Percentiles rank a stretch among this genome's conserved stretches.
Conservation (phyloP, 1,139 yeast species). For the Candida sp. region DNA sequence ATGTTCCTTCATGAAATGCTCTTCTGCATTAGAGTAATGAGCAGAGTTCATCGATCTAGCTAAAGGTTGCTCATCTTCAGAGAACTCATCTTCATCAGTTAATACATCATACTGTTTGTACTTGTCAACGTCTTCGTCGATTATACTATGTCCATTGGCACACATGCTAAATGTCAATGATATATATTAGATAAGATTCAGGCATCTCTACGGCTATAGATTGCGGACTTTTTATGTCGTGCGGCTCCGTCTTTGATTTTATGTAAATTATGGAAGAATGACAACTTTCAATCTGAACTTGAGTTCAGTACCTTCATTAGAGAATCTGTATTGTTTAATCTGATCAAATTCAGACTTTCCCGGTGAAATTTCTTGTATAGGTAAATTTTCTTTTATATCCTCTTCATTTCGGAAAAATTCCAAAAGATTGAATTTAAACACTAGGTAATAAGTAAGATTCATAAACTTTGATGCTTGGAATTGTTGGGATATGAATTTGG, state of each 20-base stretch:
- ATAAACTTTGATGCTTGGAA: constrained; percentile 35
- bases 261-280: not conserved
- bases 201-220: not conserved
- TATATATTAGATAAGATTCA: no score
- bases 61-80: constrained; percentile 27
- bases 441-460: constrained; percentile 36
- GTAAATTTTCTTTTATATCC: not conserved
- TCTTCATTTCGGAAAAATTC: constrained; percentile 15
- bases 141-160: constrained; percentile 16
- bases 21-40: constrained; percentile 67
- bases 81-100: constrained; percentile 8
- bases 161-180: constrained; percentile 2
- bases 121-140: constrained; percentile 13
- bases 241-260: not conserved
- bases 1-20: constrained; percentile 60
- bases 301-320: constrained; percentile 30
- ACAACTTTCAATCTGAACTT: constrained; percentile 21
- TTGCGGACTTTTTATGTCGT: not conserved
- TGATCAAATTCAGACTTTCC: not conserved
- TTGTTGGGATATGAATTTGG: constrained; percentile 30
- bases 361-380: not conserved
- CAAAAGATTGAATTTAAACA: constrained; percentile 35
- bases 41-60: constrained; percentile 39
- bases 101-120: constrained; percentile 10
- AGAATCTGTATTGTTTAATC: constrained; percentile 16